Percentiles rank a stretch among this genome's conserved stretches.
Conservation (phyloP, 2,329 filamentous ascomycete species). For the Aschersonia sp. region DNA sequence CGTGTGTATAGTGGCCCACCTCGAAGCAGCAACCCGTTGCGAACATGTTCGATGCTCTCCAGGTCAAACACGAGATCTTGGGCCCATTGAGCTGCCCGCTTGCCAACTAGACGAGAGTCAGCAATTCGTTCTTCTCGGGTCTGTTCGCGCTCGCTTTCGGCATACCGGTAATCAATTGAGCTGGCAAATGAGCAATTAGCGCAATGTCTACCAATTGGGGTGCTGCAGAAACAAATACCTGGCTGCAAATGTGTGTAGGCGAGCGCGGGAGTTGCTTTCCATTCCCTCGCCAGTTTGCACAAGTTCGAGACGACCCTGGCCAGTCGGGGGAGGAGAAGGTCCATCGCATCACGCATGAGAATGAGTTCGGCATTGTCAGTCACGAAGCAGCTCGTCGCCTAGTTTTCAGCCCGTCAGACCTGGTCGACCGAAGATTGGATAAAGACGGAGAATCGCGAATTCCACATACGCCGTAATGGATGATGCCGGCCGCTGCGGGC, state of each 20-base stretch:
- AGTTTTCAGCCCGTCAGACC: background rate
- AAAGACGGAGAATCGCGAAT: background rate
- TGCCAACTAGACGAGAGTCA: background rate
- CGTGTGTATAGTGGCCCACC: slow-evolving; percentile 34
- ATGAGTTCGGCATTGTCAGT: slow-evolving; percentile 72
- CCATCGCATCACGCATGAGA: slow-evolving; percentile 46
- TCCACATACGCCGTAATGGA: slow-evolving; percentile 46
- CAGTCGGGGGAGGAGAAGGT: slow-evolving; percentile 64
- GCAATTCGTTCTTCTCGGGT: no score
- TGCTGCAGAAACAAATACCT: background rate
- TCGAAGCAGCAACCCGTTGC: slow-evolving; percentile 57
- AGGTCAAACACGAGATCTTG: slow-evolving; percentile 54
- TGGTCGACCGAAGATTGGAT: background rate
- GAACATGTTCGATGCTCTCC: slow-evolving; percentile 54
- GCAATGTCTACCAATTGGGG: background rate
- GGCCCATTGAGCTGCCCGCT: slow-evolving; percentile 46
- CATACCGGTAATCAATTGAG: background rate
- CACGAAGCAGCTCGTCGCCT: slow-evolving; percentile 17
- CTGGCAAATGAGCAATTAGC: background rate
- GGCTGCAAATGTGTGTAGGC: slow-evolving; percentile 61
- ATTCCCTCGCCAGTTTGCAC: slow-evolving; percentile 53
- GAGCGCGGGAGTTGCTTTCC: slow-evolving; percentile 51
- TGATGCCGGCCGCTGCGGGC: slow-evolving; percentile 67
- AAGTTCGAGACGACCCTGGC: slow-evolving; percentile 69
- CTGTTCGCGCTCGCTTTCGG: background rate